Evolutionary conservation across 1,139 yeast genomes (phyloP).

Genomic region (Lodderomyces jiufengensis): DNA sequence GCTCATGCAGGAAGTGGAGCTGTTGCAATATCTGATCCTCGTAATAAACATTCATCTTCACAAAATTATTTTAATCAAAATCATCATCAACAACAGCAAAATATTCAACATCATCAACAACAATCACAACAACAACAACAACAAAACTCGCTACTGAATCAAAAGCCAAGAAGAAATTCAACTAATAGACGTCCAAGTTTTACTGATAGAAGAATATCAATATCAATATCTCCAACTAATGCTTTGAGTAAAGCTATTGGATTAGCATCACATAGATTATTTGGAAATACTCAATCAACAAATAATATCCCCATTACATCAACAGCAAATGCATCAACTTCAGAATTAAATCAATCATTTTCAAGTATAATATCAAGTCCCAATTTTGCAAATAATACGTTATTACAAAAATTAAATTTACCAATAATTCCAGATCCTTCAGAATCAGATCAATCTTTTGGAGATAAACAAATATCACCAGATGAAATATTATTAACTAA

Average conservation of each 20-base stretch:
- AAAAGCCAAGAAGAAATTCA: slow-evolving; percentile 26
- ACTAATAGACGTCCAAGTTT: slow-evolving; percentile 41
- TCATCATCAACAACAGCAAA: slow-evolving; percentile 1
- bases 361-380: slow-evolving; percentile 21
- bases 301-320: slow-evolving; percentile 4
- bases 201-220: slow-evolving; percentile 59
- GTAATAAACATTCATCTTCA: slow-evolving; percentile 14
- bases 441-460: background rate
- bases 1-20: slow-evolving; percentile 65
- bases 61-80: slow-evolving; percentile 5
- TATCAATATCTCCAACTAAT: slow-evolving; percentile 79
- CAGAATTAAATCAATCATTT: slow-evolving; percentile 1
- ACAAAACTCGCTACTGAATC: slow-evolving; percentile 3
- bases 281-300: slow-evolving; percentile 44
- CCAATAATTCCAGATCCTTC: slow-evolving; percentile 20
- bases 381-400: slow-evolving; percentile 32
- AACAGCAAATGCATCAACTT: slow-evolving; percentile 5
- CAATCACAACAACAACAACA: slow-evolving; percentile 9
- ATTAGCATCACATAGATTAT: slow-evolving; percentile 81
- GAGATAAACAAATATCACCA: slow-evolving; percentile 2
- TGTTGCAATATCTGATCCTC: slow-evolving; percentile 35
- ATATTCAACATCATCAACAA: background rate
- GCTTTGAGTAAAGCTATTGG: slow-evolving; percentile 87
- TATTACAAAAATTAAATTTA: slow-evolving; percentile 34
- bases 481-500: slow-evolving; percentile 43